Percentiles rank a stretch among this genome's conserved stretches.
phyloP scores from a whole-genome alignment of 768 basidiomycete species.

The Kwoniella sp. region DNA sequence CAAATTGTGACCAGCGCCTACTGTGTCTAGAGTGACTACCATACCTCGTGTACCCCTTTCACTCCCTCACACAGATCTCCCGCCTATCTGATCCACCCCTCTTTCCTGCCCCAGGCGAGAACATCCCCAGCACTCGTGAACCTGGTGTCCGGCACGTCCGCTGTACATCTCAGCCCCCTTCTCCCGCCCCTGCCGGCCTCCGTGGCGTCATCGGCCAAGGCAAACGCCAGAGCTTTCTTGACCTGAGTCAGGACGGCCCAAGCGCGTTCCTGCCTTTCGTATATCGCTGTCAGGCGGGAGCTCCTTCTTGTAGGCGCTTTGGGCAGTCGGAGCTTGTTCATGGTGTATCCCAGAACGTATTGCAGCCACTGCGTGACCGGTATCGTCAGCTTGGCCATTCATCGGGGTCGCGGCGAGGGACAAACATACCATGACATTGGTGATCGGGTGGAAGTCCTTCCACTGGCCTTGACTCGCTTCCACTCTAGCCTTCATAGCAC shows the following conservation, averaged over 20 bases:
- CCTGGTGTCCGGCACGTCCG: neutral
- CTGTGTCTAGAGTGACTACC: no score
- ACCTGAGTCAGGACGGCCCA: neutral
- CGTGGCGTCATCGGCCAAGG: no score
- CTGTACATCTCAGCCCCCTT: conserved; percentile 3
- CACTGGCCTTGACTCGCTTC: conserved; percentile 57
- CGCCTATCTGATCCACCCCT: conserved; percentile 3
- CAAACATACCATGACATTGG: conserved; percentile 77
- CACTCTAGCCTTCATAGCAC: conserved; percentile 70
- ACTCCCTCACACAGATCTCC: no score
- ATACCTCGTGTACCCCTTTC: no score
- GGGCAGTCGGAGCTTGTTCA: conserved; percentile 3
- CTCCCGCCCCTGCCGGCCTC: neutral
- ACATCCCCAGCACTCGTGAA: neutral
- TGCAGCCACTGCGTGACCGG: conserved; percentile 71
- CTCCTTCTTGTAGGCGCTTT: neutral
- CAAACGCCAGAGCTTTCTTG: neutral
- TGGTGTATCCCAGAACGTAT: conserved; percentile 69
- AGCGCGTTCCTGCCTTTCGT: conserved; percentile 4
- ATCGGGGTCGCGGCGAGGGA: neutral
- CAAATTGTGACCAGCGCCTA: no score
- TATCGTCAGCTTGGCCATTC: neutral
- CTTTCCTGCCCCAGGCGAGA: neutral
- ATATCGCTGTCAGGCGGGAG: conserved; percentile 4
- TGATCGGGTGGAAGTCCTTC: conserved; percentile 72